Evolutionary conservation across 1,284 basidiomycete species (phyloP).

Genomic region (Sparassis latifolia): DNA sequence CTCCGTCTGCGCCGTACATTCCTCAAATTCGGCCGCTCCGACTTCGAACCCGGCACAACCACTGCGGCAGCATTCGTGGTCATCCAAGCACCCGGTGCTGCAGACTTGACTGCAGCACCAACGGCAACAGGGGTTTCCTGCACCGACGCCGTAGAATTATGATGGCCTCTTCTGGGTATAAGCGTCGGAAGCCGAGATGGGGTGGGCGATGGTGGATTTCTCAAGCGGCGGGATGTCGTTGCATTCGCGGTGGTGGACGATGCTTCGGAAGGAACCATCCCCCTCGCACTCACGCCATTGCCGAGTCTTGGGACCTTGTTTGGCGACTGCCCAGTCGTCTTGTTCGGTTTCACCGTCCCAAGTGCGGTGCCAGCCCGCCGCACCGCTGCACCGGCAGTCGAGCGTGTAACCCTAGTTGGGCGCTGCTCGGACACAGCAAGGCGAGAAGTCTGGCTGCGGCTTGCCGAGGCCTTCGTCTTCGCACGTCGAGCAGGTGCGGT

Average conservation of each 20-base stretch:
- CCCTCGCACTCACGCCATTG: conserved; percentile 40
- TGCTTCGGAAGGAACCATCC: conserved; percentile 30
- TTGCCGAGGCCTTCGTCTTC: conserved; percentile 37
- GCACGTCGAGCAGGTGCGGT: conserved; percentile 34
- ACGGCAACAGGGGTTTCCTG: conserved; percentile 41
- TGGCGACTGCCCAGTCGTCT: conserved; percentile 41
- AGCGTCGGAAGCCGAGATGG: conserved; percentile 71
- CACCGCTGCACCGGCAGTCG: conserved; percentile 48
- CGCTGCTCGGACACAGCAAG: conserved; percentile 60
- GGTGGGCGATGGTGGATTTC: conserved; percentile 48
- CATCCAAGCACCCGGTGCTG: conserved; percentile 58
- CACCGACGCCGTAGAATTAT: conserved; percentile 42
- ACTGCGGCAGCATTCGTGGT: conserved; percentile 61
- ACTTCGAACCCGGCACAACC: conserved; percentile 60
- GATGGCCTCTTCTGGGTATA: conserved; percentile 43
- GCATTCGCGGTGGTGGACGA: conserved; percentile 19
- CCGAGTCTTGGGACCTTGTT: conserved; percentile 75
- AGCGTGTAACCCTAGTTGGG: conserved; percentile 65
- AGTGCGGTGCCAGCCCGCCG: conserved; percentile 38
- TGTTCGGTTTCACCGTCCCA: conserved; percentile 17
- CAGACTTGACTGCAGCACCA: conserved; percentile 19
- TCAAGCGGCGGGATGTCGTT: conserved; percentile 24
- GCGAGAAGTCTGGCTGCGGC: conserved; percentile 33
- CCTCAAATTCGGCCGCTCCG: conserved; percentile 62
- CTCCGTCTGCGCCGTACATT: conserved; percentile 68